Conservation (phyloP, 345 rosid genomes). For the Syzygium grande region DNA sequence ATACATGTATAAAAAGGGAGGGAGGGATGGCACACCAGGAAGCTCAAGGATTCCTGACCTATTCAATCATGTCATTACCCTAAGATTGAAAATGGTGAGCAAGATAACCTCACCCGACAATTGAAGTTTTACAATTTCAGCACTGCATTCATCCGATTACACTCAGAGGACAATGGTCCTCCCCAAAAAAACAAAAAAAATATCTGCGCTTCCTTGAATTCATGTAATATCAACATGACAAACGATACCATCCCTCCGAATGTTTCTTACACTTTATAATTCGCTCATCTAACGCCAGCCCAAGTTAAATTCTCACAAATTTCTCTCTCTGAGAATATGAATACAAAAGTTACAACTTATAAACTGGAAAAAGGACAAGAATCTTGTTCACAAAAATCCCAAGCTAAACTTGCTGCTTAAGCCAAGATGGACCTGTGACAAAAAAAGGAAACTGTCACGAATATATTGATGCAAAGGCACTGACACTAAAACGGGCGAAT, state of each 20-base stretch:
- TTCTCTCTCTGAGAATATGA: background rate
- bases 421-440: background rate
- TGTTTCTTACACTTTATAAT: background rate
- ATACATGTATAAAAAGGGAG: background rate
- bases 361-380: background rate
- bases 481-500: background rate
- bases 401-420: background rate
- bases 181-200: background rate
- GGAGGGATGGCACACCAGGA: background rate
- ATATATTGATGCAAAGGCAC: background rate
- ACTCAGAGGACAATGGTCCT: background rate
- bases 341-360: background rate
- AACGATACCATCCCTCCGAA: background rate
- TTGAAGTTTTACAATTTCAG: background rate
- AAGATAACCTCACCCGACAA: background rate
- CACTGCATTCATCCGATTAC: background rate
- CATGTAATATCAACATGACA: background rate
- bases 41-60: background rate
- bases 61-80: background rate
- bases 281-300: background rate
- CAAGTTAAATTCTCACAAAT: background rate
- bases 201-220: background rate
- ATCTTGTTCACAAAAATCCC: background rate
- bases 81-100: background rate
- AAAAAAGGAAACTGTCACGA: background rate